A percentile compares a stretch with the other conserved stretches of the same genome.
phyloP scores from a whole-genome alignment of 305 asterid genomes.

The Salvia sclarea region DNA sequence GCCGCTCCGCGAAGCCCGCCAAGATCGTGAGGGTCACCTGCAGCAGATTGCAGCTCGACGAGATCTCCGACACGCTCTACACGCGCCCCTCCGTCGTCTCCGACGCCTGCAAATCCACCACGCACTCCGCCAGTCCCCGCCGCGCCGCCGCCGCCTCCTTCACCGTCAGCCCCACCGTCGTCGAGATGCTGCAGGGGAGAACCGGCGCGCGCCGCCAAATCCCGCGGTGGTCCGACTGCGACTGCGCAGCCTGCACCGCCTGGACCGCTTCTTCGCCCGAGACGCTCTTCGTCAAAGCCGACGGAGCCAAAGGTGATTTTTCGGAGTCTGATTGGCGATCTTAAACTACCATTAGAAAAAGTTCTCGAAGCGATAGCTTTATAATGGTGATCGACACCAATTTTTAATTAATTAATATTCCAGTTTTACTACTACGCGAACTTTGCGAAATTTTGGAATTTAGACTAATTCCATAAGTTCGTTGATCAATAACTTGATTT shows the following conservation, averaged over 20 bases:
- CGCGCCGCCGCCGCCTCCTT: too few species aligned
- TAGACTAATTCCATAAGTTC: too few species aligned
- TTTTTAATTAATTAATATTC: too few species aligned
- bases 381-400: too few species aligned
- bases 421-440: too few species aligned
- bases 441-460: too few species aligned
- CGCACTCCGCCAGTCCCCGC: too few species aligned
- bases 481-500: too few species aligned
- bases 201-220: too few species aligned
- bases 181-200: slow-evolving; percentile 76
- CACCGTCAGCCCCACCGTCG: slow-evolving; percentile 58
- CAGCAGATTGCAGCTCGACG: slow-evolving; percentile 65
- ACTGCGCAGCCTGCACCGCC: slow-evolving; percentile 66
- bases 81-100: slow-evolving; percentile 58
- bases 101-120: slow-evolving; percentile 50
- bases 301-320: slow-evolving; percentile 55
- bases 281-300: slow-evolving; percentile 62
- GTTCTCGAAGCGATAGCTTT: too few species aligned
- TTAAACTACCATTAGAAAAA: too few species aligned
- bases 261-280: slow-evolving; percentile 62
- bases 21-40: slow-evolving; percentile 60
- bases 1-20: slow-evolving; percentile 58
- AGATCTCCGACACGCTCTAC: slow-evolving; percentile 83
- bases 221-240: slow-evolving; percentile 94
- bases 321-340: too few species aligned